Percentiles rank a stretch among this genome's conserved stretches.
phyloP scores from a whole-genome alignment of 2,329 filamentous ascomycete species.

The Scedosporium dehoogii region DNA sequence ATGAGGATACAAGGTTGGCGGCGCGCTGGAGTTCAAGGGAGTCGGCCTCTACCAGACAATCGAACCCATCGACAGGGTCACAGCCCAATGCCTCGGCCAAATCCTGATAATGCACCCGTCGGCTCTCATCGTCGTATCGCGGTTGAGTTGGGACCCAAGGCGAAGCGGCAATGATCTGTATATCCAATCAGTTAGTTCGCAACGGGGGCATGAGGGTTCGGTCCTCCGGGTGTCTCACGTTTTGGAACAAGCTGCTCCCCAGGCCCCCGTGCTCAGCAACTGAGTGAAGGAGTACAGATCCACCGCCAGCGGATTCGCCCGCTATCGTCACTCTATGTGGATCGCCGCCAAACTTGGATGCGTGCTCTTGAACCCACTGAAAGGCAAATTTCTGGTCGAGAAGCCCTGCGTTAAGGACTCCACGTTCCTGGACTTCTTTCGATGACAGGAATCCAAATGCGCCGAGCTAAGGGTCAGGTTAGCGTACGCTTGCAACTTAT shows the following conservation, averaged over 20 bases:
- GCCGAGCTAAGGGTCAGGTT: constrained; percentile 16
- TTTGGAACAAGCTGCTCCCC: constrained; percentile 35
- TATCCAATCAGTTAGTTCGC: background rate
- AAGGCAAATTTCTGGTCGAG: constrained; percentile 41
- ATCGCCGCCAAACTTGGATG: constrained; percentile 42
- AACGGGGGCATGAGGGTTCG: background rate
- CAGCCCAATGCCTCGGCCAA: constrained; percentile 25
- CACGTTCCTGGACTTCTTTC: constrained; percentile 24
- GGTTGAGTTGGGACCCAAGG: constrained; percentile 47
- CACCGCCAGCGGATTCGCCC: constrained; percentile 44
- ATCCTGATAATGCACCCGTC: constrained; percentile 21
- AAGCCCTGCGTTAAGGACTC: constrained; percentile 38
- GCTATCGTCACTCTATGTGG: constrained; percentile 39
- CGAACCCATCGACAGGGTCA: constrained; percentile 13
- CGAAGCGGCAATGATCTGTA: constrained; percentile 19
- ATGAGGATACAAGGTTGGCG: constrained; percentile 19
- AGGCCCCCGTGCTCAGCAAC: constrained; percentile 31
- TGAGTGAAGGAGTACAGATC: constrained; percentile 34
- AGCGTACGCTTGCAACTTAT: background rate
- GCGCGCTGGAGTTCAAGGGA: constrained; percentile 24
- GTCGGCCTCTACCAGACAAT: constrained; percentile 24
- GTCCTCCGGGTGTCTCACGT: constrained; percentile 9
- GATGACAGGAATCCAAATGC: constrained; percentile 36
- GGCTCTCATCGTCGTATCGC: constrained; percentile 21
- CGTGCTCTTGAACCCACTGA: constrained; percentile 41